Evolutionary conservation across 306 rosid species (phyloP).

Genomic region (Medicago truncatula): DNA sequence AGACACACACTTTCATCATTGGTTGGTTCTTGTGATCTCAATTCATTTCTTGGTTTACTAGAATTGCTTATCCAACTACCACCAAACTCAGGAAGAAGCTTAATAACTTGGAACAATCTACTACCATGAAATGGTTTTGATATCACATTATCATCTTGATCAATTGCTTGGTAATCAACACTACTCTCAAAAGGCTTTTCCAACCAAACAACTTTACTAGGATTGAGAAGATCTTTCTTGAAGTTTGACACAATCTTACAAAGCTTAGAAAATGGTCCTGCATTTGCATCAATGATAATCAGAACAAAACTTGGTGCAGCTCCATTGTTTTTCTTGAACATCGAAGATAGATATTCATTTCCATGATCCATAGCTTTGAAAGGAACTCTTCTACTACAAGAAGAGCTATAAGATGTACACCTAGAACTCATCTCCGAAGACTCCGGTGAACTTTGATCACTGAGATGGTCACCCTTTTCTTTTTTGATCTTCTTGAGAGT

Average conservation of each 20-base stretch:
- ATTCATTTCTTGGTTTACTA: neutral
- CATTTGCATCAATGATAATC: constrained; percentile 48
- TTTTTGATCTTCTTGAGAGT: constrained; percentile 49
- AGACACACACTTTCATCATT: neutral
- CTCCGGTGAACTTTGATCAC: constrained; percentile 38
- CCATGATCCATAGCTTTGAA: constrained; percentile 34
- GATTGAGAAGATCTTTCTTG: constrained; percentile 38
- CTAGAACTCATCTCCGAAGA: constrained; percentile 35
- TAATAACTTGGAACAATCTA: constrained; percentile 53
- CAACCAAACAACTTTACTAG: constrained; percentile 74
- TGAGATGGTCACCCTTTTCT: constrained; percentile 1
- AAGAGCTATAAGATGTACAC: constrained; percentile 28
- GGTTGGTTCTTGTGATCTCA: neutral
- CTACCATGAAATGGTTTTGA: constrained; percentile 72
- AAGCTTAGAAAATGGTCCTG: constrained; percentile 45
- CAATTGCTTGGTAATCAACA: constrained; percentile 24
- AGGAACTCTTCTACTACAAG: constrained; percentile 32
- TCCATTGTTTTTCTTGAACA: constrained; percentile 39
- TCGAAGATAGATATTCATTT: constrained; percentile 32
- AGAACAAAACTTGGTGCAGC: constrained; percentile 38
- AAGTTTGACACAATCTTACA: constrained; percentile 30
- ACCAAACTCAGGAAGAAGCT: constrained; percentile 76
- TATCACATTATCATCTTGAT: constrained; percentile 54
- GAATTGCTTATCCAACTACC: constrained; percentile 43
- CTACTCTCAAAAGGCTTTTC: constrained; percentile 44